Percentiles rank a stretch among this genome's conserved stretches.
Conservation (phyloP, 768 basidiomycete genomes). For the Boletus sensibilis region DNA sequence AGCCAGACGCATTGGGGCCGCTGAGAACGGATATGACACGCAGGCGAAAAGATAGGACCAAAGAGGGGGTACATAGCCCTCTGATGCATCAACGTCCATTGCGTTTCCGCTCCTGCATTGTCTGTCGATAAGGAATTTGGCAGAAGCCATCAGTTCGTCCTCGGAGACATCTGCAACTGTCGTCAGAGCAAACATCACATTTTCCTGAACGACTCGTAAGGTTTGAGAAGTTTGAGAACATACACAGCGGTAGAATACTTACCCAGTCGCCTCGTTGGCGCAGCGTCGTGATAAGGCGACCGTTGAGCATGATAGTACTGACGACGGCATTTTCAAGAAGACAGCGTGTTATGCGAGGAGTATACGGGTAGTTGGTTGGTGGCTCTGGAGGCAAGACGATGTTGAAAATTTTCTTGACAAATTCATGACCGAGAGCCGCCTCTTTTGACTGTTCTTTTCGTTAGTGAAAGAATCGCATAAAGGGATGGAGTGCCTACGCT, state of each 20-base stretch:
- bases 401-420: conserved; percentile 60
- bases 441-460: conserved; percentile 14
- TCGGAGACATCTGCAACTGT: conserved; percentile 66
- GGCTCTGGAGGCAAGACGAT: conserved; percentile 45
- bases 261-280: conserved; percentile 69
- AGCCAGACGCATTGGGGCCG: conserved; percentile 41
- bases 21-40: conserved; percentile 42
- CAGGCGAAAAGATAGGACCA: conserved; percentile 38
- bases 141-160: conserved; percentile 54
- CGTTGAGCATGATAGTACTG: conserved; percentile 59
- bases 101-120: conserved; percentile 31
- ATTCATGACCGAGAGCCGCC: conserved; percentile 40
- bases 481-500: conserved; percentile 14
- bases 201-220: conserved; percentile 24
- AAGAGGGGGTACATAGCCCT: conserved; percentile 33
- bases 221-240: not conserved
- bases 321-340: conserved; percentile 59
- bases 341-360: conserved; percentile 54
- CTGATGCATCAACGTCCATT: conserved; percentile 39
- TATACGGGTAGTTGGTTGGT: conserved; percentile 42
- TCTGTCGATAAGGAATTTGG: conserved; percentile 43
- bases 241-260: conserved; percentile 12
- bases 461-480: not conserved
- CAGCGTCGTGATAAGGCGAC: conserved; percentile 55
- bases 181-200: conserved; percentile 50